A percentile compares a stretch with the other conserved stretches of the same genome.
These are phyloP conservation scores for Chionographis japonica DNA, from an alignment of 106 monocot genomes.

Conservation along the genomic window DNA sequence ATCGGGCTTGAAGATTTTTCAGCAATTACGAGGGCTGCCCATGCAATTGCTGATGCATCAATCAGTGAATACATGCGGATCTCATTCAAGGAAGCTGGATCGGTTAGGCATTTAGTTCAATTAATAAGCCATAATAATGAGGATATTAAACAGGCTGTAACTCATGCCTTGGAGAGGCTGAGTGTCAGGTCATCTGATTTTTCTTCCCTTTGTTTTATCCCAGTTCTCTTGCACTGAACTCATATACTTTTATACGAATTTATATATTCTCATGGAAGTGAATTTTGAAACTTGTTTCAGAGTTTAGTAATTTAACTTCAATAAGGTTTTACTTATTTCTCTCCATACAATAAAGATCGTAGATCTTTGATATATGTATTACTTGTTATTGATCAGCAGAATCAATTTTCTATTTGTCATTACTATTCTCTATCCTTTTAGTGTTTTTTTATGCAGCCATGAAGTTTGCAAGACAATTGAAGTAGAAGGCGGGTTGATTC, in stretches of 20 bases:
- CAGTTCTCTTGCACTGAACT: neutral
- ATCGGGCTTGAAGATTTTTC: slow-evolving; percentile 75
- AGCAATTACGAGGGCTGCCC: slow-evolving; percentile 64
- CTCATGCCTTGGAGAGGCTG: slow-evolving; percentile 70
- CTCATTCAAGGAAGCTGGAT: slow-evolving; percentile 89
- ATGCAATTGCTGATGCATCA: slow-evolving; percentile 68
- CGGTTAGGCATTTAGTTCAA: slow-evolving; percentile 50
- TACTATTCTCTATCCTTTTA: neutral
- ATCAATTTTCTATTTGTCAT: neutral
- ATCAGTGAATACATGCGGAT: slow-evolving; percentile 58
- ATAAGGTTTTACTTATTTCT: too few relatives aligned
- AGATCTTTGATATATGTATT: neutral
- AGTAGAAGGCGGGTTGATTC: slow-evolving; percentile 38
- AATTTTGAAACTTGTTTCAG: too few relatives aligned
- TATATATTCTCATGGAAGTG: too few relatives aligned
- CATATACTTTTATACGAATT: too few relatives aligned
- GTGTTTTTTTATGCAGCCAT: slow-evolving; percentile 25
- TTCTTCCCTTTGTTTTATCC: neutral
- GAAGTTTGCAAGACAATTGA: slow-evolving; percentile 53
- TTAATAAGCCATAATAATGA: slow-evolving; percentile 41
- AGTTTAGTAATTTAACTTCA: too few relatives aligned
- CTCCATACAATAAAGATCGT: neutral
- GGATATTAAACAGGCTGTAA: slow-evolving; percentile 47
- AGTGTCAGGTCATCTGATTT: slow-evolving; percentile 49
- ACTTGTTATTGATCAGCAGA: neutral